Percentiles rank a stretch among this genome's conserved stretches.
These are phyloP conservation scores for Trichoderma arundinaceum DNA, from an alignment of 2,329 filamentous ascomycete species.

Conservation along the genomic window DNA sequence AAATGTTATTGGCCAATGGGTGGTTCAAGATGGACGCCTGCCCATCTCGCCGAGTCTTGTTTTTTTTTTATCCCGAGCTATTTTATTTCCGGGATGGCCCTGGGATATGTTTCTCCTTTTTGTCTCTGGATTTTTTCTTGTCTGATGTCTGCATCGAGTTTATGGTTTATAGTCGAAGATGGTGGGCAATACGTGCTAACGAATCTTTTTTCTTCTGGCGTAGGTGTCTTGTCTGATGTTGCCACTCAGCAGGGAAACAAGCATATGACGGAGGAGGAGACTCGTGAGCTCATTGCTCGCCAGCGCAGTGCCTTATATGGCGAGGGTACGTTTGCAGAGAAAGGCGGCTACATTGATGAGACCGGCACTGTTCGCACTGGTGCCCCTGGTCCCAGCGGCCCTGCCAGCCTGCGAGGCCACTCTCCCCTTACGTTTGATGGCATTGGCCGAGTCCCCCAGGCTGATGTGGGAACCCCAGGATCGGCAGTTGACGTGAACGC, in stretches of 20 bases:
- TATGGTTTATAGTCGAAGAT: constrained; percentile 38
- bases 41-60: constrained; percentile 28
- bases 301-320: constrained; percentile 95
- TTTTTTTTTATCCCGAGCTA: constrained; percentile 25
- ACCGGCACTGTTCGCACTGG: constrained; percentile 66
- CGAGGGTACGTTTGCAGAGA: constrained; percentile 72
- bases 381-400: constrained; percentile 68
- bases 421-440: constrained; percentile 81
- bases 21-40: constrained; percentile 34
- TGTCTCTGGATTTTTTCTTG: constrained; percentile 30
- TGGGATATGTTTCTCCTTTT: constrained; percentile 14
- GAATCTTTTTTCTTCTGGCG: constrained; percentile 45
- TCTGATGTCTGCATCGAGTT: constrained; percentile 21
- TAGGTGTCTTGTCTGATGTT: constrained; percentile 60
- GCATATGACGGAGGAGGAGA: constrained; percentile 93
- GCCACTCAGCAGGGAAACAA: constrained; percentile 60
- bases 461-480: constrained; percentile 49
- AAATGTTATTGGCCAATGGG: constrained; percentile 40
- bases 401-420: constrained; percentile 70
- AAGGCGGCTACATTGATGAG: constrained; percentile 71
- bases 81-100: constrained; percentile 28
- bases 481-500: constrained; percentile 51
- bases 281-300: constrained; percentile 92
- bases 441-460: constrained; percentile 51
- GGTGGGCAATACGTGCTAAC: constrained; percentile 45